Conservation (phyloP, 2,329 filamentous ascomycete genomes). For the Canariomyces notabilis region DNA sequence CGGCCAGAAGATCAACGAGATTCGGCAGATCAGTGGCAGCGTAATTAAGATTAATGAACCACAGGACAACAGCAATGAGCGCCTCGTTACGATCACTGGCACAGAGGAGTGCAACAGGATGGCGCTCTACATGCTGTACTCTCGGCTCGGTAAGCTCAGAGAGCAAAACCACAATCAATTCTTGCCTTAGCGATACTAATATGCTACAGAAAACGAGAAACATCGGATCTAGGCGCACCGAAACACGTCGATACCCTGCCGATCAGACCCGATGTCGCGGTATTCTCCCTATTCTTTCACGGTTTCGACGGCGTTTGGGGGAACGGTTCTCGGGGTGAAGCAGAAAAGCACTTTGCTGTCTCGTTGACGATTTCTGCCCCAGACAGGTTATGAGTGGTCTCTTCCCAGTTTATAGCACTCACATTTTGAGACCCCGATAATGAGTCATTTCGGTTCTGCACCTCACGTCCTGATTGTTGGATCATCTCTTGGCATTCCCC, state of each 20-base stretch:
- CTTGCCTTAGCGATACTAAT: conserved; percentile 12
- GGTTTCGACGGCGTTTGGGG: conserved; percentile 17
- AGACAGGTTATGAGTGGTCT: conserved; percentile 12
- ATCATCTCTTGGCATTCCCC: not conserved
- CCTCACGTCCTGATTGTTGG: conserved; percentile 1
- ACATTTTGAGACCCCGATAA: conserved; percentile 14
- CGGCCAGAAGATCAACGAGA: conserved; percentile 98
- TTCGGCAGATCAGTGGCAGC: conserved; percentile 91
- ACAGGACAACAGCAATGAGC: conserved; percentile 97
- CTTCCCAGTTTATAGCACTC: conserved; percentile 18
- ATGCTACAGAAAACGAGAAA: conserved; percentile 64
- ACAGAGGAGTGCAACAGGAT: conserved; percentile 99
- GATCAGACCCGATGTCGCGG: conserved; percentile 2
- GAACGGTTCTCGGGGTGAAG: conserved; percentile 3
- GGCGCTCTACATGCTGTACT: conserved; percentile 99
- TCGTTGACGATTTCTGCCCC: conserved; percentile 14
- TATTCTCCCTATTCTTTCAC: conserved; percentile 5
- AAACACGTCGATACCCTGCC: not conserved
- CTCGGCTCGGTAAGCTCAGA: conserved; percentile 72
- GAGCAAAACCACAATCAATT: conserved; percentile 13
- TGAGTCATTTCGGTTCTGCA: conserved; percentile 16
- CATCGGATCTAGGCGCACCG: conserved; percentile 54
- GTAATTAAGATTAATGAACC: conserved; percentile 99
- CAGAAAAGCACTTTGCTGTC: conserved; percentile 18
- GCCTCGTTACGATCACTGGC: conserved; percentile 93